Conservation (phyloP, 768 basidiomycete species). For the Lyophyllum decastes region DNA sequence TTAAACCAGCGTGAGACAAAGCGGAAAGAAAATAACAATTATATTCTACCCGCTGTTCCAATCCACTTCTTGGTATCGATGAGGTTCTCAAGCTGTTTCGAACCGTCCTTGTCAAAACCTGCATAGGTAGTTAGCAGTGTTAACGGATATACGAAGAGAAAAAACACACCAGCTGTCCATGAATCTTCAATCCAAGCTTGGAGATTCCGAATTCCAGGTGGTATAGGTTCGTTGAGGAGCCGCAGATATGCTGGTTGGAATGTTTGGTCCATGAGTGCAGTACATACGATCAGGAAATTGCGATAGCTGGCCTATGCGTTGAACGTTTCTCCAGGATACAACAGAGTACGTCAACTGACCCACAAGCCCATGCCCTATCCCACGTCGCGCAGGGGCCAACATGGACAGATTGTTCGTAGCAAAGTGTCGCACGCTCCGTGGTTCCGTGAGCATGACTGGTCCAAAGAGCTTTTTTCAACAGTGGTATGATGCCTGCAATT, state of each 20-base stretch:
- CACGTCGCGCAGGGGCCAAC: conserved; percentile 51
- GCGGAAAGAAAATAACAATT: not conserved
- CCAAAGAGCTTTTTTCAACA: conserved; percentile 58
- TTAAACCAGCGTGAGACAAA: not conserved
- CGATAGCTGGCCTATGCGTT: conserved; percentile 56
- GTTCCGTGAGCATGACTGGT: conserved; percentile 50
- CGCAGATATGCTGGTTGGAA: conserved; percentile 62
- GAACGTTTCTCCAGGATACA: not conserved
- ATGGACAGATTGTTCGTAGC: conserved; percentile 63
- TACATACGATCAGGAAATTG: conserved; percentile 80
- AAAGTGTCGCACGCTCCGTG: conserved; percentile 61
- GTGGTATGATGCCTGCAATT: conserved; percentile 58
- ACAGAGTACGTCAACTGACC: conserved; percentile 34
- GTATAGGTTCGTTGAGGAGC: conserved; percentile 53
- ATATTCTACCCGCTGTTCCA: conserved; percentile 67
- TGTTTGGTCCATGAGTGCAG: conserved; percentile 68
- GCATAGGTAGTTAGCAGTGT: not conserved
- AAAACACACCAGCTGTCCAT: conserved; percentile 58
- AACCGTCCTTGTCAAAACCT: conserved; percentile 79
- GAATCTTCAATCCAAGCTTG: conserved; percentile 83
- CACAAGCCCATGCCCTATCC: conserved; percentile 76
- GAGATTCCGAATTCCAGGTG: conserved; percentile 73
- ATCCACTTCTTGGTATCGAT: conserved; percentile 73
- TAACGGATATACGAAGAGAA: not conserved
- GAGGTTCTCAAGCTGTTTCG: conserved; percentile 53